Conservation (phyloP, 768 basidiomycete species). For the Lentinula aciculospora region DNA sequence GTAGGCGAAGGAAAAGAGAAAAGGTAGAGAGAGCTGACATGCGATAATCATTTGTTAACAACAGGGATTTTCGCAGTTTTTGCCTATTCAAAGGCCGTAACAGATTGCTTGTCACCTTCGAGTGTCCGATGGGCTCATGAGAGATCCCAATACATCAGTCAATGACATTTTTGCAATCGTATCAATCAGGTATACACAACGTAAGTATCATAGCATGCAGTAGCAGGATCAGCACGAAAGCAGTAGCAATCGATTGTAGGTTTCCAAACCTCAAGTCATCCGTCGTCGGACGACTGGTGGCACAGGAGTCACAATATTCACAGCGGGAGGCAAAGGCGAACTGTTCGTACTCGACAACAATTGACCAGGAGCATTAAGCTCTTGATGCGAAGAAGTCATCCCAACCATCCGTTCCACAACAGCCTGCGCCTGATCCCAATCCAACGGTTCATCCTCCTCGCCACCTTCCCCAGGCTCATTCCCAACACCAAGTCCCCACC, state of each 20-base stretch:
- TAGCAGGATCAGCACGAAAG: neutral
- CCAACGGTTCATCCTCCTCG: constrained; percentile 62
- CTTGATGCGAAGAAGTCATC: constrained; percentile 31
- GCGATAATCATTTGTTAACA: too few species aligned
- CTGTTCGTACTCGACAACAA: neutral
- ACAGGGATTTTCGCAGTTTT: too few species aligned
- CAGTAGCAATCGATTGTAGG: too few species aligned
- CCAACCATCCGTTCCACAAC: constrained; percentile 57
- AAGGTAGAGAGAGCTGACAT: too few species aligned
- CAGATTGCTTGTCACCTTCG: too few species aligned
- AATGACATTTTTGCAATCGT: too few species aligned
- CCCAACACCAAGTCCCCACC: constrained; percentile 69
- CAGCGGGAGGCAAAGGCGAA: neutral
- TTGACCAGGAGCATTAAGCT: constrained; percentile 10
- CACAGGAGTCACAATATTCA: neutral
- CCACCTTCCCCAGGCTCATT: constrained; percentile 31
- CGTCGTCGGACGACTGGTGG: neutral
- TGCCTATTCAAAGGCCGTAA: too few species aligned
- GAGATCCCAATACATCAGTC: too few species aligned
- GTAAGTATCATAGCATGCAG: too few species aligned
- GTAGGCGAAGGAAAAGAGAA: too few species aligned
- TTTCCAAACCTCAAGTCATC: constrained; percentile 1
- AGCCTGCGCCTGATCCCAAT: constrained; percentile 71
- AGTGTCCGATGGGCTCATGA: too few species aligned
- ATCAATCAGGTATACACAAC: too few species aligned